phyloP scores from a whole-genome alignment of 2,329 filamentous ascomycete species.

The Sarocladiaceae sp. region DNA sequence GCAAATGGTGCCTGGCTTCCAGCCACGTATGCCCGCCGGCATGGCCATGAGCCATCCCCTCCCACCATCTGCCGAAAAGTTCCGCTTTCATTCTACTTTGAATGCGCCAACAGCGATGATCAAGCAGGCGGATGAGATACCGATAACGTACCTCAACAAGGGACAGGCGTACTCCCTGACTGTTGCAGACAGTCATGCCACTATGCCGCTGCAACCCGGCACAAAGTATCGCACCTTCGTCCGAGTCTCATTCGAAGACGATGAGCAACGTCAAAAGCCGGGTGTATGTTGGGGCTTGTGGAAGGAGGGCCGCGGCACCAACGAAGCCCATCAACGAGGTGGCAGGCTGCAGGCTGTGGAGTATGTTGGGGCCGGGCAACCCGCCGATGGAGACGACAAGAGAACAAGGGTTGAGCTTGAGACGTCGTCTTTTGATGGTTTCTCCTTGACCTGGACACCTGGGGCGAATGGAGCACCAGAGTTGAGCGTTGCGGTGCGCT shows the following conservation, averaged over 20 bases:
- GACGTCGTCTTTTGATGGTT: constrained; percentile 84
- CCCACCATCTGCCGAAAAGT: constrained; percentile 61
- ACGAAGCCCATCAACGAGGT: constrained; percentile 89
- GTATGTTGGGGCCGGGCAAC: constrained; percentile 69
- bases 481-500: constrained; percentile 84
- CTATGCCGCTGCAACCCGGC: constrained; percentile 52
- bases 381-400: constrained; percentile 59
- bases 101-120: constrained; percentile 97
- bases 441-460: constrained; percentile 85
- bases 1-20: constrained; percentile 51
- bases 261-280: constrained; percentile 82
- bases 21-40: constrained; percentile 43
- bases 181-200: constrained; percentile 70
- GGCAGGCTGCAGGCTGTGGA: constrained; percentile 93
- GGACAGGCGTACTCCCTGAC: constrained; percentile 89
- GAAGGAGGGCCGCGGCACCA: constrained; percentile 96
- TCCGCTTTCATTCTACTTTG: constrained; percentile 84
- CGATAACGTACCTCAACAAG: constrained; percentile 97
- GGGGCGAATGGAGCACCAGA: constrained; percentile 65
- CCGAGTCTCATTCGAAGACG: constrained; percentile 95
- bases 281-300: constrained; percentile 80
- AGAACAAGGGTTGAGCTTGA: constrained; percentile 67
- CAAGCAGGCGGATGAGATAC: constrained; percentile 83
- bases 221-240: constrained; percentile 84
- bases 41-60: constrained; percentile 42